Evolutionary conservation across 2,329 filamentous ascomycete genomes (phyloP).

Genomic region (Claviceps lovelessii): DNA sequence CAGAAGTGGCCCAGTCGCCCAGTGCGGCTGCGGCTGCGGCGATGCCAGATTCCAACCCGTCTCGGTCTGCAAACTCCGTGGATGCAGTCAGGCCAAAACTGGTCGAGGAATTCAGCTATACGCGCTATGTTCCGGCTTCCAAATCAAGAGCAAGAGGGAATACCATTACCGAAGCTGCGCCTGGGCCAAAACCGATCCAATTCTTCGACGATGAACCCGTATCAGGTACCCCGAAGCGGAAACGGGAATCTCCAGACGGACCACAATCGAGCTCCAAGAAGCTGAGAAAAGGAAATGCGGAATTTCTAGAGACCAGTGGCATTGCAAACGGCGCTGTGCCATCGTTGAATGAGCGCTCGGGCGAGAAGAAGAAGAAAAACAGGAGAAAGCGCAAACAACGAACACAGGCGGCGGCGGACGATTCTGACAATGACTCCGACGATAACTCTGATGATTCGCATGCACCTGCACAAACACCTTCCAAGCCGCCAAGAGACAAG

Average conservation of each 20-base stretch:
- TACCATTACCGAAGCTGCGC: background rate
- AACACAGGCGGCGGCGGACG: slow-evolving; percentile 15
- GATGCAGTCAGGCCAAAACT: slow-evolving; percentile 1
- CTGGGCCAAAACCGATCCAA: slow-evolving; percentile 7
- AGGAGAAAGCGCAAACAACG: slow-evolving; percentile 22
- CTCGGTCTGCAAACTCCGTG: background rate
- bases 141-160: slow-evolving; percentile 8
- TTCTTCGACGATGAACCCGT: slow-evolving; percentile 17
- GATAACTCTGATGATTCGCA: slow-evolving; percentile 6
- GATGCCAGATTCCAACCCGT: background rate
- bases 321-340: slow-evolving; percentile 7
- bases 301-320: slow-evolving; percentile 4
- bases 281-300: slow-evolving; percentile 12
- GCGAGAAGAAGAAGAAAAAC: slow-evolving; percentile 15
- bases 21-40: background rate
- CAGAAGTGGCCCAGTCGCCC: slow-evolving; percentile 4
- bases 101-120: slow-evolving; percentile 18
- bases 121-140: slow-evolving; percentile 26
- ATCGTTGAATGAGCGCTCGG: background rate
- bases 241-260: slow-evolving; percentile 20
- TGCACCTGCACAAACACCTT: background rate
- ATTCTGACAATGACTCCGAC: slow-evolving; percentile 6
- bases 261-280: slow-evolving; percentile 21
- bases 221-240: slow-evolving; percentile 19
- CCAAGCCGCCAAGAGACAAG: background rate